Evolutionary conservation across 768 basidiomycete genomes (phyloP).

Genomic region (Phylloporus sp.): DNA sequence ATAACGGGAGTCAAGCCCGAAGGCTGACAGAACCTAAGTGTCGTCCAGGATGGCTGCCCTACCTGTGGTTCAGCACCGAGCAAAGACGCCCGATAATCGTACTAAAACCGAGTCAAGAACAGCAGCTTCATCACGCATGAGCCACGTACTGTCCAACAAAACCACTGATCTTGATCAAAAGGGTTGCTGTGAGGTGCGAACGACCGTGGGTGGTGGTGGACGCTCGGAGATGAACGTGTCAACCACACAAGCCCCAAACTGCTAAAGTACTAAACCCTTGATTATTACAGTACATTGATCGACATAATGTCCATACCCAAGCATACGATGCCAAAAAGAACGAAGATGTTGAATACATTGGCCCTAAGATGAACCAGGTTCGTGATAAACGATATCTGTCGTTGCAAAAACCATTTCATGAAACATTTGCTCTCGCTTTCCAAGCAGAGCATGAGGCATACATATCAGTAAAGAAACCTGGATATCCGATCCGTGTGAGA

Average conservation of each 20-base stretch:
- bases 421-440: background rate
- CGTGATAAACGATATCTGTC: constrained; percentile 13
- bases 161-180: background rate
- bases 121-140: background rate
- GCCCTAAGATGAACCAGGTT: constrained; percentile 10
- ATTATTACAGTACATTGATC: background rate
- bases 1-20: background rate
- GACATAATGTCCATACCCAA: background rate
- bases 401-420: constrained; percentile 30
- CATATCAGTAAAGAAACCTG: constrained; percentile 26
- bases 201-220: background rate
- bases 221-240: background rate
- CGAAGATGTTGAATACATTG: background rate
- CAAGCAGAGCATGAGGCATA: constrained; percentile 23
- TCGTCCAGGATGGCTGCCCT: too few relatives aligned
- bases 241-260: background rate
- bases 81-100: too few relatives aligned
- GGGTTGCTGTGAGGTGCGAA: background rate
- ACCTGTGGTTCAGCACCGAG: too few relatives aligned
- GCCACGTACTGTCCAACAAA: background rate
- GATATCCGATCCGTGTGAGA: constrained; percentile 20
- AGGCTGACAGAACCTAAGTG: background rate
- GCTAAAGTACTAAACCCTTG: background rate
- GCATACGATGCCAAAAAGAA: background rate
- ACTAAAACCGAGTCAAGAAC: too few relatives aligned